These are phyloP conservation scores for Tuber melanosporum DNA, from an alignment of 495 filamentous ascomycete species.

Conservation along the genomic window DNA sequence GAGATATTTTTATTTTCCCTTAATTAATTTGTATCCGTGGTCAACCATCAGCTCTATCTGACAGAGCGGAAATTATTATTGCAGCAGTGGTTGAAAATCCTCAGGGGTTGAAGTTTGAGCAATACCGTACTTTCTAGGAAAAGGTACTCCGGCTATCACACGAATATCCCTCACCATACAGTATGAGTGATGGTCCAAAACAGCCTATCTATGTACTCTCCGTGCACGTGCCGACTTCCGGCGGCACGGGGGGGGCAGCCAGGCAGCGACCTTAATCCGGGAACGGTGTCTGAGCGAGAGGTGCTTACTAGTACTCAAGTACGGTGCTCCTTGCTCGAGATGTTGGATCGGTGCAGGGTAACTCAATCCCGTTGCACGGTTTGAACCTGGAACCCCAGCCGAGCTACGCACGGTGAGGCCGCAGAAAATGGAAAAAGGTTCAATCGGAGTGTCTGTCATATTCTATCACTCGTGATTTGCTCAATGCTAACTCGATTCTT, in stretches of 20 bases:
- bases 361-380: neutral
- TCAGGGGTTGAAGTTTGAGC: neutral
- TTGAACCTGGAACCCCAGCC: no score
- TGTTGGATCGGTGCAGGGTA: neutral
- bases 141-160: neutral
- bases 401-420: neutral
- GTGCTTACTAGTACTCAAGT: neutral
- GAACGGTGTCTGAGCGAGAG: neutral
- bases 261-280: neutral
- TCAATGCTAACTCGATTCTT: neutral
- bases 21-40: neutral
- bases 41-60: neutral
- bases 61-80: neutral
- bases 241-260: neutral
- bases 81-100: neutral
- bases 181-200: neutral
- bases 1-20: neutral
- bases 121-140: neutral
- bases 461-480: neutral
- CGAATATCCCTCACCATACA: neutral
- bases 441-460: neutral
- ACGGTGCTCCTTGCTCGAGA: neutral
- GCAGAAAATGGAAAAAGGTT: neutral
- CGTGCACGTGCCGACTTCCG: neutral
- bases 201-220: neutral